These are phyloP conservation scores for Graphilbum sp. DNA, from an alignment of 2,329 filamentous ascomycete species.

Conservation along the genomic window DNA sequence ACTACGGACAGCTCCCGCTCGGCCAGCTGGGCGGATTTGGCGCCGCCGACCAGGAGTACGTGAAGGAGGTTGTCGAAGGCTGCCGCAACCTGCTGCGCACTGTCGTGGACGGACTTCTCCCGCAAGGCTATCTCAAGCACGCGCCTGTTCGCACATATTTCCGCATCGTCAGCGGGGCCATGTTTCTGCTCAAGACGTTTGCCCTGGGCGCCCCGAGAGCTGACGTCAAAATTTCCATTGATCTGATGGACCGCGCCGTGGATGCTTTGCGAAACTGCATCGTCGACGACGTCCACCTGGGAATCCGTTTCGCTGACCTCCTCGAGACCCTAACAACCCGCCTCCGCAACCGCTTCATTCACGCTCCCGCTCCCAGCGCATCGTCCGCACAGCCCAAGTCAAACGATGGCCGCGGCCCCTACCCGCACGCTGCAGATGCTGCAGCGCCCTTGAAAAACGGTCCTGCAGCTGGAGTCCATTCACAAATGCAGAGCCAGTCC, in stretches of 20 bases:
- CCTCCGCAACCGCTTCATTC: slow-evolving; percentile 59
- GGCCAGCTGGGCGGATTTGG: slow-evolving; percentile 48
- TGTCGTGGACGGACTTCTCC: slow-evolving; percentile 61
- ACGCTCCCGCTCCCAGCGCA: slow-evolving; percentile 29
- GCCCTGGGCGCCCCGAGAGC: slow-evolving; percentile 64
- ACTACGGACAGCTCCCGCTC: slow-evolving; percentile 46
- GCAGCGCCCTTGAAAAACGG: background rate
- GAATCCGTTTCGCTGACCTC: slow-evolving; percentile 69
- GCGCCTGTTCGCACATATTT: slow-evolving; percentile 75
- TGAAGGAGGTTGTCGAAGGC: slow-evolving; percentile 61
- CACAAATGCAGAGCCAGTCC: no score
- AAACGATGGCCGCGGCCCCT: background rate
- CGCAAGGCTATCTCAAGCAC: slow-evolving; percentile 62
- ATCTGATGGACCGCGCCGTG: slow-evolving; percentile 59
- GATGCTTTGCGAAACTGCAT: slow-evolving; percentile 60
- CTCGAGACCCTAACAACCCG: slow-evolving; percentile 64
- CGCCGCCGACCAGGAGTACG: slow-evolving; percentile 53
- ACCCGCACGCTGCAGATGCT: background rate
- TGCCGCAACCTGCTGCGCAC: slow-evolving; percentile 61
- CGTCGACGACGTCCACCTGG: slow-evolving; percentile 72
- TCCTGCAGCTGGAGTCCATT: background rate
- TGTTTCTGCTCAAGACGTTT: slow-evolving; percentile 75
- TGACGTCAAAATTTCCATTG: slow-evolving; percentile 60
- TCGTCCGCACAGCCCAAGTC: background rate
- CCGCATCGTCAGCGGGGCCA: slow-evolving; percentile 69